A percentile compares a stretch with the other conserved stretches of the same genome.
These are phyloP conservation scores for Pyrenophora seminiperda DNA, from an alignment of 2,329 filamentous ascomycete genomes.

Conservation along the genomic window DNA sequence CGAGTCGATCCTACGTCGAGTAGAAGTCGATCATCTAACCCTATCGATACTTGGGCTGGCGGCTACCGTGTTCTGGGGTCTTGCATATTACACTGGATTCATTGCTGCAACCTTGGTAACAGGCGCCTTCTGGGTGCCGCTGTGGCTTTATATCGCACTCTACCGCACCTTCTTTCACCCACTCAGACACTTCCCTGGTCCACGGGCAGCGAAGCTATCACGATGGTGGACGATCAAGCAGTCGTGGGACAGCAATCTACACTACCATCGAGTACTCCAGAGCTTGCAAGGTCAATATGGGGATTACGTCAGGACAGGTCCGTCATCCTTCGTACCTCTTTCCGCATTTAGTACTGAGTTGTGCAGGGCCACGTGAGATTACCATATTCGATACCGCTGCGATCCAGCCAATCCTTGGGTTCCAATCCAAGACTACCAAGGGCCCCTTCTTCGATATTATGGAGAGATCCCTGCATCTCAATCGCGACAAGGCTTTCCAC, in stretches of 20 bases:
- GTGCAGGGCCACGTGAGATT: constrained; percentile 30
- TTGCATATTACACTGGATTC: constrained; percentile 14
- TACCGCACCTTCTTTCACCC: constrained; percentile 36
- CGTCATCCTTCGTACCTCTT: neutral
- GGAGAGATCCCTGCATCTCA: constrained; percentile 33
- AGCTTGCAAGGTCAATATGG: constrained; percentile 30
- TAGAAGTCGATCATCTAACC: constrained; percentile 25
- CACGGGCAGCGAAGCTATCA: constrained; percentile 27
- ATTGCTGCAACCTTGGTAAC: constrained; percentile 14
- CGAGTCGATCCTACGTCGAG: constrained; percentile 20
- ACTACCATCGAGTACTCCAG: constrained; percentile 26
- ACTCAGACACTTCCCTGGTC: constrained; percentile 29
- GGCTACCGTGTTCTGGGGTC: constrained; percentile 15
- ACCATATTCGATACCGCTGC: constrained; percentile 32
- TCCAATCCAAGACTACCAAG: constrained; percentile 32
- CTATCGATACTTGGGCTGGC: constrained; percentile 17
- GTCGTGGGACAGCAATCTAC: constrained; percentile 17
- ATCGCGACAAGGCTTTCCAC: constrained; percentile 33
- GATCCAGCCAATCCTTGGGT: constrained; percentile 26
- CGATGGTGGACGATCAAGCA: constrained; percentile 33
- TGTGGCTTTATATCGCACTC: constrained; percentile 26
- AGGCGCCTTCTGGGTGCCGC: constrained; percentile 22
- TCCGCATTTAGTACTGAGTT: constrained; percentile 5
- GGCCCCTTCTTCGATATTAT: constrained; percentile 32
- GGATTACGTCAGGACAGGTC: constrained; percentile 35